Conservation (phyloP, 2,329 filamentous ascomycete species). For the Fusarium robinianum region DNA sequence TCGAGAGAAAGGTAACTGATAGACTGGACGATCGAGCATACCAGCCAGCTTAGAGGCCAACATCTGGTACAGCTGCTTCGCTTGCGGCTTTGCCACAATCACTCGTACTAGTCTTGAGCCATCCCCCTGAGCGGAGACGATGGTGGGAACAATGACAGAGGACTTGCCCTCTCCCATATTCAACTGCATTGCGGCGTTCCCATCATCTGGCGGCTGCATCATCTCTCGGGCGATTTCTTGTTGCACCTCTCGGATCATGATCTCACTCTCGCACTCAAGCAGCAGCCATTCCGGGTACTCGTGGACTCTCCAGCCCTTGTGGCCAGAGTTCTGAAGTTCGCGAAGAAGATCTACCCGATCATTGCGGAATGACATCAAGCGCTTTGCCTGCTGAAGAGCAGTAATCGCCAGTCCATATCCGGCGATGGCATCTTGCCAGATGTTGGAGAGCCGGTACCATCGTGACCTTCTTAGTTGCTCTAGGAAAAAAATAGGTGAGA, state of each 20-base stretch:
- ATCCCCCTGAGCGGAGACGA: conserved; percentile 59
- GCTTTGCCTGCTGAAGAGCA: conserved; percentile 47
- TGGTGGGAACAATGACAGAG: conserved; percentile 69
- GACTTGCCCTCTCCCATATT: conserved; percentile 77
- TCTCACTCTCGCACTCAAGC: conserved; percentile 65
- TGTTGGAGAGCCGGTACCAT: conserved; percentile 36
- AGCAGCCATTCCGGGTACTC: conserved; percentile 64
- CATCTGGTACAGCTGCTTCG: conserved; percentile 58
- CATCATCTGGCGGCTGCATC: conserved; percentile 44
- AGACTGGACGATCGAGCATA: conserved; percentile 57
- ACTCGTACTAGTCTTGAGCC: conserved; percentile 57
- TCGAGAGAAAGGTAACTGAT: conserved; percentile 63
- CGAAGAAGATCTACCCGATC: conserved; percentile 42
- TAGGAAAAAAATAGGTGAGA: conserved; percentile 43
- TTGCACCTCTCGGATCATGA: conserved; percentile 65
- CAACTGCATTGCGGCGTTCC: conserved; percentile 64
- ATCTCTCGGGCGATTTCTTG: conserved; percentile 62
- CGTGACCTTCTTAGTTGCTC: conserved; percentile 36
- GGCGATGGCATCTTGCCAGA: conserved; percentile 45
- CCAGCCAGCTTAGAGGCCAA: conserved; percentile 52
- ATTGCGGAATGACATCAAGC: conserved; percentile 40
- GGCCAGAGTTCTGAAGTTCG: conserved; percentile 56
- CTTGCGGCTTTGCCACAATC: conserved; percentile 64
- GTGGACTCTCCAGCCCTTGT: conserved; percentile 57
- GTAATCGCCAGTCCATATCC: conserved; percentile 48